Evolutionary conservation across 2,329 filamentous ascomycete genomes (phyloP).

Genomic region (Alternaria novae-zelandiae): DNA sequence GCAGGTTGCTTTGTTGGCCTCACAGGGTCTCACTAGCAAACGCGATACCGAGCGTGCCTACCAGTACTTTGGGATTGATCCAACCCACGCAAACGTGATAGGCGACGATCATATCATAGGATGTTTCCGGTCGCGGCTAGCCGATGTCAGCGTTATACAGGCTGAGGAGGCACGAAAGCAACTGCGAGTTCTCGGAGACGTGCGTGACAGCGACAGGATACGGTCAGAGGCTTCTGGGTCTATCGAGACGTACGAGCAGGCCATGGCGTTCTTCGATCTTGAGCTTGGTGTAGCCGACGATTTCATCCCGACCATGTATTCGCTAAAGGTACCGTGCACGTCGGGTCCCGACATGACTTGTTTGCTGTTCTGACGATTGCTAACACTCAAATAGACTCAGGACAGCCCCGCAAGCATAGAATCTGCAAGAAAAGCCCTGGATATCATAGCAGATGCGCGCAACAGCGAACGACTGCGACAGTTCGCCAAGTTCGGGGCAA

Average conservation of each 20-base stretch:
- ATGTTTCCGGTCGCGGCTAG: conserved; percentile 64
- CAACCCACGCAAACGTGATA: conserved; percentile 46
- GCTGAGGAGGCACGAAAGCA: conserved; percentile 64
- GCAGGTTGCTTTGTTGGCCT: conserved; percentile 64
- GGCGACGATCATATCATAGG: conserved; percentile 68
- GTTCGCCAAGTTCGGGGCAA: conserved; percentile 61
- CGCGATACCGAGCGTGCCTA: conserved; percentile 66
- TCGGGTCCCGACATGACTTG: not conserved
- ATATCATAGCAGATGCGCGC: conserved; percentile 64
- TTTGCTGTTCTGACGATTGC: not conserved
- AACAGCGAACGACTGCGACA: conserved; percentile 61
- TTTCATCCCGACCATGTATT: conserved; percentile 63
- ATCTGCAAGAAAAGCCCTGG: conserved; percentile 62
- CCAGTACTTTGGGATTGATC: conserved; percentile 62
- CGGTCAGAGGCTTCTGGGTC: conserved; percentile 63
- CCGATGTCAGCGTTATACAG: conserved; percentile 59
- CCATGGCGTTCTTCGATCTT: conserved; percentile 66
- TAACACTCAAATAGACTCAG: conserved; percentile 48
- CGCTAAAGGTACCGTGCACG: conserved; percentile 57
- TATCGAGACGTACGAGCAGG: conserved; percentile 68
- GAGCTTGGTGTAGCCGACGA: conserved; percentile 58
- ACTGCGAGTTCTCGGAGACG: conserved; percentile 66
- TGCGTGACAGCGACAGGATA: conserved; percentile 64
- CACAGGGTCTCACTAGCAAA: conserved; percentile 63
- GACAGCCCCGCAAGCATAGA: conserved; percentile 59